phyloP scores from a whole-genome alignment of 306 rosid species.

The Casuarina equisetifolia region DNA sequence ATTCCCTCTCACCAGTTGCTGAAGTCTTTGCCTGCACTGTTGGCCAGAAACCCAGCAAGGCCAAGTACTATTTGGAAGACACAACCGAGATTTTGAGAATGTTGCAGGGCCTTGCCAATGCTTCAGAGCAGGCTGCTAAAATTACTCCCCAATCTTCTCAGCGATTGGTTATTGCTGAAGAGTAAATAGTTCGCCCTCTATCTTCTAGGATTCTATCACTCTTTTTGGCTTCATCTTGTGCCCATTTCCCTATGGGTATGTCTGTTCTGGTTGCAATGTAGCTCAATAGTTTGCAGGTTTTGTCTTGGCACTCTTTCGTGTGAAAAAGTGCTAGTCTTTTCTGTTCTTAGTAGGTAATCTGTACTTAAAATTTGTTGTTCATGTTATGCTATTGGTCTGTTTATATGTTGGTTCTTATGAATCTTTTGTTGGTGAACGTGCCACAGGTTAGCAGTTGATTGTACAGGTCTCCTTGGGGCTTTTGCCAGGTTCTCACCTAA shows the following conservation, averaged over 20 bases:
- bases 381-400: background rate
- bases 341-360: background rate
- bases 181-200: slow-evolving; percentile 31
- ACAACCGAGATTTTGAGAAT: slow-evolving; percentile 79
- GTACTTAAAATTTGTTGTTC: background rate
- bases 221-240: slow-evolving; percentile 13
- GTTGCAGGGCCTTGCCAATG: slow-evolving; percentile 80
- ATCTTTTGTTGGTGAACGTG: too few species aligned
- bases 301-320: background rate
- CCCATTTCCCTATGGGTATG: background rate
- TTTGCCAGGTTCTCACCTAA: too few species aligned
- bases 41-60: slow-evolving; percentile 66
- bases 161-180: slow-evolving; percentile 29
- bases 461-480: too few species aligned
- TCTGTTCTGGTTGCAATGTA: background rate
- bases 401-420: too few species aligned
- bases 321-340: background rate
- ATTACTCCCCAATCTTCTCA: slow-evolving; percentile 32
- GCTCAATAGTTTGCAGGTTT: background rate
- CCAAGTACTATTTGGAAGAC: slow-evolving; percentile 69
- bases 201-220: slow-evolving; percentile 16
- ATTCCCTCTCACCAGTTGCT: slow-evolving; percentile 44
- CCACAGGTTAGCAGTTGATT: too few species aligned
- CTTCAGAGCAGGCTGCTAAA: slow-evolving; percentile 52
- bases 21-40: slow-evolving; percentile 63